These are phyloP conservation scores for Fusarium sp. DNA, from an alignment of 2,329 filamentous ascomycete genomes.

Conservation along the genomic window DNA sequence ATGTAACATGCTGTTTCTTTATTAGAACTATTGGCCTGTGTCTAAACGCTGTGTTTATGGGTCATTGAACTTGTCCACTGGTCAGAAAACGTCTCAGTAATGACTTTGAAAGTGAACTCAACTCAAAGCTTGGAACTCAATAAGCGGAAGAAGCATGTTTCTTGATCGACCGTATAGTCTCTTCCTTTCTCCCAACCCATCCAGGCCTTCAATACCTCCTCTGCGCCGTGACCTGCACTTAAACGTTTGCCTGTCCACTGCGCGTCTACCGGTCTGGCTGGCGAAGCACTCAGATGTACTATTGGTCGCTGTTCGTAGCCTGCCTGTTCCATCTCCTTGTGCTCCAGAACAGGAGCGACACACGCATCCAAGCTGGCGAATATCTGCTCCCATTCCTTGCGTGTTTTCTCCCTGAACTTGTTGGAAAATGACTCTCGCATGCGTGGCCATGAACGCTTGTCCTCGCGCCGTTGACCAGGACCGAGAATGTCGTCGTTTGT, in stretches of 20 bases:
- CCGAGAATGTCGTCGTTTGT: not conserved
- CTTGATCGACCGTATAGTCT: not conserved
- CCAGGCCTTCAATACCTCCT: not conserved
- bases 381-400: not conserved
- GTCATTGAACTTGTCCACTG: too few relatives aligned
- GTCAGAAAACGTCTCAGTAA: accelerated
- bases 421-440: not conserved
- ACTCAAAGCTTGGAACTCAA: not conserved
- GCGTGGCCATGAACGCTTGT: not conserved
- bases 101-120: too few relatives aligned
- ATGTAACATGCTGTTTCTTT: not conserved
- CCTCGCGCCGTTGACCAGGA: not conserved
- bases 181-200: not conserved
- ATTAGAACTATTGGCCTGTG: not conserved
- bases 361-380: not conserved
- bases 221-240: not conserved
- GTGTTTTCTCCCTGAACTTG: not conserved
- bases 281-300: not conserved
- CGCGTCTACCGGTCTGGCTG: not conserved
- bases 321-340: not conserved
- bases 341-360: not conserved
- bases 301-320: not conserved
- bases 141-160: not conserved
- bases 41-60: not conserved
- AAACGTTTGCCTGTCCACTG: not conserved